These are phyloP conservation scores for Neospora caninum DNA, from an alignment of 169 alveolate genomes.

Conservation along the genomic window DNA sequence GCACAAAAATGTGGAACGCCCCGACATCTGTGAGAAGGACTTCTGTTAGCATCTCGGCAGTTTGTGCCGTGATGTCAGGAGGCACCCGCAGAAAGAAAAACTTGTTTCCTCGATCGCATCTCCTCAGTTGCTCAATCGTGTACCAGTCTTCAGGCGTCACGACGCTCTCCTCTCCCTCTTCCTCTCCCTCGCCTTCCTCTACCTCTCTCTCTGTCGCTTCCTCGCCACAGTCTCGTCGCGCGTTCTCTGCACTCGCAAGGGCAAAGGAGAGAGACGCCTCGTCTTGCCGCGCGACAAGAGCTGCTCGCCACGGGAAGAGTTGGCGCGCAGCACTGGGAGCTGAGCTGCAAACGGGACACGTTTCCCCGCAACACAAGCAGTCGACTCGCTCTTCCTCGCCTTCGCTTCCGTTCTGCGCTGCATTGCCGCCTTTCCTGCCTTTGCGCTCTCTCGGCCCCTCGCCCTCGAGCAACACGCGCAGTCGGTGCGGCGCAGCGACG, in stretches of 20 bases:
- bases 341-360: neutral
- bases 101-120: slow-evolving; percentile 15
- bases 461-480: neutral
- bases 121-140: slow-evolving; percentile 18
- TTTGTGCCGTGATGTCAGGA: slow-evolving; percentile 17
- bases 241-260: neutral
- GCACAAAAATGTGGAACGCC: slow-evolving; percentile 1
- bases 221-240: too few species aligned
- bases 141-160: slow-evolving; percentile 26
- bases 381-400: neutral
- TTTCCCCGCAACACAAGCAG: neutral
- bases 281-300: neutral
- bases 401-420: neutral
- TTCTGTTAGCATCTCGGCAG: slow-evolving; percentile 25
- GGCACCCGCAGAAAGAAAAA: slow-evolving; percentile 41
- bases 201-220: neutral
- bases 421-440: neutral
- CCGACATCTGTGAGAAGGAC: slow-evolving; percentile 24
- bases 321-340: neutral
- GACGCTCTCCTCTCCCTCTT: neutral
- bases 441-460: neutral
- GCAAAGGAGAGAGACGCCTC: neutral
- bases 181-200: neutral
- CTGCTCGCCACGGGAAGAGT: slow-evolving; percentile 15
- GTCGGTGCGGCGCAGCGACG: slow-evolving; percentile 22